A percentile compares a stretch with the other conserved stretches of the same genome.
These are phyloP conservation scores for Globisporangium solare DNA, from an alignment of 352 stramenopile species.

Conservation along the genomic window DNA sequence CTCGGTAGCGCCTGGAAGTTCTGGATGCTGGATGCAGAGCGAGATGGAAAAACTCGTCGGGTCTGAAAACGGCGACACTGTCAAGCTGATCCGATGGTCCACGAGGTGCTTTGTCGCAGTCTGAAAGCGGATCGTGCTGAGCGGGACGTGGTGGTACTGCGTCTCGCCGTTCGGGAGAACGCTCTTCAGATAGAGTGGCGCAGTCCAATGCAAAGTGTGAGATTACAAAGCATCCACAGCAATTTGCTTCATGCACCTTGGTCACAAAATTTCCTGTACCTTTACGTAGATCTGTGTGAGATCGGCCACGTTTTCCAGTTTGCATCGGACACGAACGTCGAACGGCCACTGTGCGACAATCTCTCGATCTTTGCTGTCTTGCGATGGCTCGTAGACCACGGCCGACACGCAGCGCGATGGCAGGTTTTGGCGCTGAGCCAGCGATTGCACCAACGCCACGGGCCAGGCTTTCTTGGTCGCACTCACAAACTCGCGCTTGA, in stretches of 20 bases:
- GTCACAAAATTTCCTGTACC: slow-evolving; percentile 15
- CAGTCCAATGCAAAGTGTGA: too few relatives aligned
- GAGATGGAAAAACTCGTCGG: slow-evolving; percentile 35
- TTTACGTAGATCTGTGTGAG: slow-evolving; percentile 38
- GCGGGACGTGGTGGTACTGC: slow-evolving; percentile 30
- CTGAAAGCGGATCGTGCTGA: slow-evolving; percentile 13
- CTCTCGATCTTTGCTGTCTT: slow-evolving; percentile 27
- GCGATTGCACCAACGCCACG: slow-evolving; percentile 11
- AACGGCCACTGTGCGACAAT: slow-evolving; percentile 52
- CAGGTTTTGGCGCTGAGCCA: slow-evolving; percentile 6
- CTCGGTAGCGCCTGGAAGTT: slow-evolving; percentile 18
- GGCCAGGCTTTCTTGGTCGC: slow-evolving; percentile 31
- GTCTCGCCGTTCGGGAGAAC: slow-evolving; percentile 36
- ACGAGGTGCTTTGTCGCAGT: slow-evolving; percentile 18
- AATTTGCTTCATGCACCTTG: too few relatives aligned
- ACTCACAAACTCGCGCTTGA: slow-evolving; percentile 28
- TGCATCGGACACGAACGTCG: slow-evolving; percentile 24
- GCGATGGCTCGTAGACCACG: slow-evolving; percentile 22
- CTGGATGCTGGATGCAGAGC: slow-evolving; percentile 32
- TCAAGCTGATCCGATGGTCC: slow-evolving; percentile 34
- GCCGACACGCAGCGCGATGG: slow-evolving; percentile 13
- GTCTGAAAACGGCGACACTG: slow-evolving; percentile 49
- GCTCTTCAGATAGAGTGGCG: slow-evolving; percentile 12
- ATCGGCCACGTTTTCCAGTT: slow-evolving; percentile 25
- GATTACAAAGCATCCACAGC: too few relatives aligned